A percentile compares a stretch with the other conserved stretches of the same genome.
Evolutionary conservation across 768 basidiomycete genomes (phyloP).

Genomic region (Leccinum barrowsii): DNA sequence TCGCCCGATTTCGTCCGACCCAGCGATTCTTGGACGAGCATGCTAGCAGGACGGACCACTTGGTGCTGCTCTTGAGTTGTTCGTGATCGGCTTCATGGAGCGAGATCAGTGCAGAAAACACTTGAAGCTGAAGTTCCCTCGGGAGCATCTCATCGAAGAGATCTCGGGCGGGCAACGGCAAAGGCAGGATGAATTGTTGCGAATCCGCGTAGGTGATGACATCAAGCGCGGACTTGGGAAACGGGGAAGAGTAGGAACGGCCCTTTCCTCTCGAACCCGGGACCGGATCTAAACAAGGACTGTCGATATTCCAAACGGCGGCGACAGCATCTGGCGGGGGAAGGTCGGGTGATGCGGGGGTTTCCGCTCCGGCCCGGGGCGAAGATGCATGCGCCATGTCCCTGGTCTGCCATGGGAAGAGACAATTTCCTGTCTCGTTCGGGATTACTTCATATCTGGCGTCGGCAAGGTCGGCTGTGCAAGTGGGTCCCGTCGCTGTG

Average conservation of each 20-base stretch:
- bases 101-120: conserved; percentile 53
- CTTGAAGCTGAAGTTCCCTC: conserved; percentile 61
- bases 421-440: conserved; percentile 33
- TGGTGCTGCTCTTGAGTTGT: conserved; percentile 35
- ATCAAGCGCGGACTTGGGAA: too few relatives aligned
- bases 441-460: conserved; percentile 16
- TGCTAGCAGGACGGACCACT: conserved; percentile 63
- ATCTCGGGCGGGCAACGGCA: conserved; percentile 42
- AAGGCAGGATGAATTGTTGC: conserved; percentile 49
- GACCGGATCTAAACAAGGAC: conserved; percentile 16
- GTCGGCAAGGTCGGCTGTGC: conserved; percentile 8
- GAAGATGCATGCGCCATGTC: conserved; percentile 13
- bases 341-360: conserved; percentile 8
- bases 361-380: conserved; percentile 11
- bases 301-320: conserved; percentile 8
- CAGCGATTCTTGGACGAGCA: conserved; percentile 61
- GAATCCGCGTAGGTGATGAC: conserved; percentile 1
- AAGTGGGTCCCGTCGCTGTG: neutral
- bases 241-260: conserved; percentile 46
- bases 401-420: conserved; percentile 43
- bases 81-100: conserved; percentile 59
- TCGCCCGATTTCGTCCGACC: conserved; percentile 71
- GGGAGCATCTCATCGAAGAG: conserved; percentile 63
- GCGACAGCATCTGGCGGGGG: too few relatives aligned
- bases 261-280: conserved; percentile 42